Conservation (phyloP, 2,329 filamentous ascomycete genomes). For the Fusarium metavorans region DNA sequence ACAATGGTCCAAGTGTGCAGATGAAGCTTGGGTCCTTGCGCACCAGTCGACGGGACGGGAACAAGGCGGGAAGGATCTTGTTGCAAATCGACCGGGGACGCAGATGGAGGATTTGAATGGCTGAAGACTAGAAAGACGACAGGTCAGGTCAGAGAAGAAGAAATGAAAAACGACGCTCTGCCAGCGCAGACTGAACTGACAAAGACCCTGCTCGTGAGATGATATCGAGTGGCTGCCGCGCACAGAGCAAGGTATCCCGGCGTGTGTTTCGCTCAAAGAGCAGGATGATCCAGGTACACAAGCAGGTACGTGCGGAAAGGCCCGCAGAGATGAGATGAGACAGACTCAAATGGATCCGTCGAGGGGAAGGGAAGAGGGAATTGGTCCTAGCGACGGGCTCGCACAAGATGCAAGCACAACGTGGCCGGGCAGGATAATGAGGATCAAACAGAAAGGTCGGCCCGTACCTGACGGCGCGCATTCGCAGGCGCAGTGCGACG, state of each 20-base stretch:
- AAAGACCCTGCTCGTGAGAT: slow-evolving; percentile 19
- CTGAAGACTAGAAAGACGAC: slow-evolving; percentile 8
- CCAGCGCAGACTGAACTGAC: slow-evolving; percentile 42
- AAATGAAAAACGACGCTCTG: slow-evolving; percentile 2
- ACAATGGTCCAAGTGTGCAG: slow-evolving; percentile 24
- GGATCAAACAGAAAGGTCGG: slow-evolving; percentile 13
- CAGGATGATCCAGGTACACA: slow-evolving; percentile 42
- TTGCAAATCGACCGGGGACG: slow-evolving; percentile 16
- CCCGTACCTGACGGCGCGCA: slow-evolving; percentile 36
- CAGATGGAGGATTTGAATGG: slow-evolving; percentile 15
- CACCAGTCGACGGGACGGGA: slow-evolving; percentile 26
- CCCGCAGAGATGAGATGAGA: slow-evolving; percentile 20
- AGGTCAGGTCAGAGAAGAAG: slow-evolving; percentile 8
- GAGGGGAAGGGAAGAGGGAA: background rate
- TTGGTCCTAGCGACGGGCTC: background rate
- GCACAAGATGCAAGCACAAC: background rate
- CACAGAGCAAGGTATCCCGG: slow-evolving; percentile 41
- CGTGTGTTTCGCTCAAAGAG: slow-evolving; percentile 40
- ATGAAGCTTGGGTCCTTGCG: slow-evolving; percentile 27
- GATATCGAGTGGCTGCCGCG: slow-evolving; percentile 29
- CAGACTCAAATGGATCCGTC: background rate
- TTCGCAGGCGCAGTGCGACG: slow-evolving; percentile 31
- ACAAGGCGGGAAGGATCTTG: slow-evolving; percentile 34
- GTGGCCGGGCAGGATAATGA: slow-evolving; percentile 4
- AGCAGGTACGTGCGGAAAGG: slow-evolving; percentile 36